These are phyloP conservation scores for Mycena polygramma DNA, from an alignment of 768 basidiomycete species.

Conservation along the genomic window DNA sequence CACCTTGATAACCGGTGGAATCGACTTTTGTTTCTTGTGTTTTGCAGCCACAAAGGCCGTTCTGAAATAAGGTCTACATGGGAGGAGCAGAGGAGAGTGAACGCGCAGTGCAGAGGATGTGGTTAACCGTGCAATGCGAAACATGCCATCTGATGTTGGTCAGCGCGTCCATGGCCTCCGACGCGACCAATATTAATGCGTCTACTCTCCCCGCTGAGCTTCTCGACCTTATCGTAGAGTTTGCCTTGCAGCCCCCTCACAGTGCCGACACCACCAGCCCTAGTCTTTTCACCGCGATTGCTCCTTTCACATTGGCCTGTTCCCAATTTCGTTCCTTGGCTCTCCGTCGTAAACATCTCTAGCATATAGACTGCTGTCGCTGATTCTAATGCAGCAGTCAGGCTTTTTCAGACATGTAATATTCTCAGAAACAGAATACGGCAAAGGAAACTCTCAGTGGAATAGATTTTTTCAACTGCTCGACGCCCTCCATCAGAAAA, in stretches of 20 bases:
- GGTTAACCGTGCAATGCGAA: too few species aligned
- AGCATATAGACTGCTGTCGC: conserved; percentile 4
- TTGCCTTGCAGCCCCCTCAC: conserved; percentile 35
- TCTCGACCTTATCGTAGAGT: conserved; percentile 45
- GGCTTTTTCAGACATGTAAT: conserved; percentile 49
- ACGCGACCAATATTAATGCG: background rate
- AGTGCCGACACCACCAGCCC: conserved; percentile 22
- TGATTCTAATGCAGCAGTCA: conserved; percentile 35
- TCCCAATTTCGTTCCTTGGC: conserved; percentile 56
- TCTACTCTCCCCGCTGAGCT: conserved; percentile 48
- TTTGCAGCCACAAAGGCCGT: background rate
- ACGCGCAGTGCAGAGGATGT: too few species aligned
- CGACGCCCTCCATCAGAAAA: conserved; percentile 39
- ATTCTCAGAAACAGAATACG: conserved; percentile 35
- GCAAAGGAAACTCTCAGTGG: conserved; percentile 41
- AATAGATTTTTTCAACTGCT: conserved; percentile 41
- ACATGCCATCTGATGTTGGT: too few species aligned
- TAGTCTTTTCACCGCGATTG: conserved; percentile 50
- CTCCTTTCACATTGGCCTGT: conserved; percentile 57
- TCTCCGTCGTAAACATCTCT: conserved; percentile 46
- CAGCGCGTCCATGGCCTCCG: background rate
- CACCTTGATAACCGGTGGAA: background rate
- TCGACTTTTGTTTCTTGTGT: background rate
- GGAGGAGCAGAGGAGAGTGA: background rate
- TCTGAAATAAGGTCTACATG: conserved; percentile 24